A percentile compares a stretch with the other conserved stretches of the same genome.
Evolutionary conservation across 192 early-diverging fungal species (phyloP).

Genomic region (Coemansia sp.): DNA sequence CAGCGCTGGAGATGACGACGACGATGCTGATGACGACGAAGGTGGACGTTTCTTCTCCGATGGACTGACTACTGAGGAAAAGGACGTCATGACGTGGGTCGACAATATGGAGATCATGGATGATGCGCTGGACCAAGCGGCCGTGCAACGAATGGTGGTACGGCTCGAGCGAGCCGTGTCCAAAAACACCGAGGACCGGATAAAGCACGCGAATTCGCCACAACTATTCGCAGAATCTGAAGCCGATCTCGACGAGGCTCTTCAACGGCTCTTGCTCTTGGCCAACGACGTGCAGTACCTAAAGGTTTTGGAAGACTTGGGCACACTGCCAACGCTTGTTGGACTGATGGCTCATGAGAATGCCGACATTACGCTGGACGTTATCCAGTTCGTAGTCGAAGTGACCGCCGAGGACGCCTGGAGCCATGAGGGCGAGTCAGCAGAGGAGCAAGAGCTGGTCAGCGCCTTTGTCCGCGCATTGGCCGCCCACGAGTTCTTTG

Average conservation of each 20-base stretch:
- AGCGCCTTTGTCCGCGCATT: conserved; percentile 71
- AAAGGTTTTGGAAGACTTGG: conserved; percentile 71
- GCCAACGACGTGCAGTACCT: conserved; percentile 81
- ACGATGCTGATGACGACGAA: conserved; percentile 68
- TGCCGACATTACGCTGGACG: conserved; percentile 86
- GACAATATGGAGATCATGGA: conserved; percentile 76
- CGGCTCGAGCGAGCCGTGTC: conserved; percentile 85
- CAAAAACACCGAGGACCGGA: conserved; percentile 87
- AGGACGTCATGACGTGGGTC: conserved; percentile 79
- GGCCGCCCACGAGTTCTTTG: conserved; percentile 71
- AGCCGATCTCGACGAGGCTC: conserved; percentile 90
- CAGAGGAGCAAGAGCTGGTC: conserved; percentile 61
- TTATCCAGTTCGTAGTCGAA: conserved; percentile 88
- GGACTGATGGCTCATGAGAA: conserved; percentile 91
- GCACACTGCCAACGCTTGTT: conserved; percentile 66
- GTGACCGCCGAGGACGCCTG: conserved; percentile 89
- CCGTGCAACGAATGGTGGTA: conserved; percentile 77
- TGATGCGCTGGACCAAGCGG: conserved; percentile 65
- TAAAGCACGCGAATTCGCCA: conserved; percentile 68
- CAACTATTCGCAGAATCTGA: conserved; percentile 92
- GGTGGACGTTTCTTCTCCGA: conserved; percentile 84
- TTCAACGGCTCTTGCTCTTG: conserved; percentile 75
- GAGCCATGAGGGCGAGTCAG: conserved; percentile 64
- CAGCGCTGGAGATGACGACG: conserved; percentile 21
- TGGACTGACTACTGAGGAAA: conserved; percentile 79